Conservation (phyloP, 169 alveolate species). For the Eimeria acervulina region DNA sequence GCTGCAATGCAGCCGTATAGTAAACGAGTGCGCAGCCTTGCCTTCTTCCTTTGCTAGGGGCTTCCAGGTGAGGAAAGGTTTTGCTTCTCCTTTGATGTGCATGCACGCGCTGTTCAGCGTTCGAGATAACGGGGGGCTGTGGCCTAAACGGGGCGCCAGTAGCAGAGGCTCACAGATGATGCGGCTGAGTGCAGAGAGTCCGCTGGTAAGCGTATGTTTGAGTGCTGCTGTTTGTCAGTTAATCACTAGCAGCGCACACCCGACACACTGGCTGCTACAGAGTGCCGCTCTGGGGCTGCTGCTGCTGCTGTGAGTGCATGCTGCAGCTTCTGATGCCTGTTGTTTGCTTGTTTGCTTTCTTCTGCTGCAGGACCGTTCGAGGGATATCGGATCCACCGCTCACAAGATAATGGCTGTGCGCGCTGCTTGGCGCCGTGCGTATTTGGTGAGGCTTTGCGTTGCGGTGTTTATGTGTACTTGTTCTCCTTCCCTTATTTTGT, state of each 20-base stretch:
- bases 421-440: slow-evolving; percentile 40
- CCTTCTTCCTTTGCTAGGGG: background rate
- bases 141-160: background rate
- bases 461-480: no score
- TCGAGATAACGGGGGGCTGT: background rate
- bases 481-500: no score
- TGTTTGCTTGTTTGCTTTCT: background rate
- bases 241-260: no score
- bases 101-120: slow-evolving; percentile 5
- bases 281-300: no score
- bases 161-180: background rate
- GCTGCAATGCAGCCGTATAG: background rate
- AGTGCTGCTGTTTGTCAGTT: background rate
- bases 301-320: no score
- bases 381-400: background rate
- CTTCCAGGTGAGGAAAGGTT: background rate
- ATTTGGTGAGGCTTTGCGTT: background rate
- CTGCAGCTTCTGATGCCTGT: background rate
- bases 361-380: slow-evolving; percentile 15
- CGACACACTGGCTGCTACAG: no score
- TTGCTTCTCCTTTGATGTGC: background rate
- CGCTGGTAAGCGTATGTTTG: background rate
- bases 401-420: slow-evolving; percentile 36
- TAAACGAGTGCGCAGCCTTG: no score
- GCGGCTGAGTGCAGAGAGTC: slow-evolving; percentile 61